These are phyloP conservation scores for Pseudocercospora macadamiae DNA, from an alignment of 2,329 filamentous ascomycete genomes.

Conservation along the genomic window DNA sequence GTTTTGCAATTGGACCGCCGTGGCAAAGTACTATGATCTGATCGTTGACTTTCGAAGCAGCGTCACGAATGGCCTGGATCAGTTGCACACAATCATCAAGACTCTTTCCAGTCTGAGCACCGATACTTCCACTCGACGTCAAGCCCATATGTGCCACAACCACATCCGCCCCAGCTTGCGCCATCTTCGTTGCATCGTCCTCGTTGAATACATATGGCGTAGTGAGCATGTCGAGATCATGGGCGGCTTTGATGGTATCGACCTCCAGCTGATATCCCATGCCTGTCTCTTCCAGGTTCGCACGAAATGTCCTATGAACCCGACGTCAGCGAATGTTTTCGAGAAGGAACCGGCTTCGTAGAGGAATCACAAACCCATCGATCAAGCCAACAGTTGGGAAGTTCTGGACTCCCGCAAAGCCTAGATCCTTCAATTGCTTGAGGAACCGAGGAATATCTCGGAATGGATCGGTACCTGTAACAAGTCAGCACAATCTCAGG, in stretches of 20 bases:
- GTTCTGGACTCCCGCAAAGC: slow-evolving; percentile 67
- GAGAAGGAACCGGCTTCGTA: no score
- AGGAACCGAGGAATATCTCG: slow-evolving; percentile 64
- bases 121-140: slow-evolving; percentile 66
- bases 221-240: slow-evolving; percentile 63
- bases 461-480: slow-evolving; percentile 72
- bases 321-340: slow-evolving; percentile 75
- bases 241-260: slow-evolving; percentile 65
- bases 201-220: slow-evolving; percentile 71
- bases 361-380: slow-evolving; percentile 49
- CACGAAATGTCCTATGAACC: slow-evolving; percentile 69
- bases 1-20: slow-evolving; percentile 68
- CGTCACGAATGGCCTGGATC: slow-evolving; percentile 67
- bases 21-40: slow-evolving; percentile 71
- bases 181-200: slow-evolving; percentile 65
- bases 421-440: slow-evolving; percentile 60
- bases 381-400: slow-evolving; percentile 74
- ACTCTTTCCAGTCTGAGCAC: slow-evolving; percentile 62
- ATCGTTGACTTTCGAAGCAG: slow-evolving; percentile 56
- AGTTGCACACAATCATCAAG: slow-evolving; percentile 66
- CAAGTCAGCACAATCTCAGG: no score
- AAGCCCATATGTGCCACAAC: slow-evolving; percentile 71
- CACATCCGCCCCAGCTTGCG: slow-evolving; percentile 66
- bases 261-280: slow-evolving; percentile 72
- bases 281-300: slow-evolving; percentile 70